These are phyloP conservation scores for Taphrina sp. DNA, from an alignment of 1,139 yeast genomes.

Conservation along the genomic window DNA sequence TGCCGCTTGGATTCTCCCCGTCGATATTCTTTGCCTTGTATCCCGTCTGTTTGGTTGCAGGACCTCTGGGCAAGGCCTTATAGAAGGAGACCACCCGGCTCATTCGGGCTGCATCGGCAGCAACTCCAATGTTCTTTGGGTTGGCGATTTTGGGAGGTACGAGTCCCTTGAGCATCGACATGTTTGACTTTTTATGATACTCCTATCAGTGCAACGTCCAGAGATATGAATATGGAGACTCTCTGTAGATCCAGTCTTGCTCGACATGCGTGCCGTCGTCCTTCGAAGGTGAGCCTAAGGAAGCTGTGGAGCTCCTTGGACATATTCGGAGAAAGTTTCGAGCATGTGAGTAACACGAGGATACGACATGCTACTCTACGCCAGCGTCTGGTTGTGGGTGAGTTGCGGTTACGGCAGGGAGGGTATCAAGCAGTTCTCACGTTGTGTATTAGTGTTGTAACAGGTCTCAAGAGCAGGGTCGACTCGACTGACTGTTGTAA, in stretches of 20 bases:
- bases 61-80: slow-evolving; percentile 93
- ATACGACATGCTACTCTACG: neutral
- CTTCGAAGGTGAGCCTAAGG: no score
- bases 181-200: neutral
- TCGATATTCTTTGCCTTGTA: slow-evolving; percentile 70
- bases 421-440: no score
- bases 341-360: neutral
- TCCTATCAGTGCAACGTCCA: no score
- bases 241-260: no score
- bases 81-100: slow-evolving; percentile 91
- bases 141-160: slow-evolving; percentile 31
- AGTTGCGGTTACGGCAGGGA: no score
- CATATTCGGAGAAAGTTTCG: no score
- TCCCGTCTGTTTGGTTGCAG: slow-evolving; percentile 55
- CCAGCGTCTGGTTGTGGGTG: slow-evolving; percentile 2
- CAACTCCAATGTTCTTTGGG: slow-evolving; percentile 77
- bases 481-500: neutral
- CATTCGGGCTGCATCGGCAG: slow-evolving; percentile 97
- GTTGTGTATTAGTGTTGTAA: neutral
- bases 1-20: slow-evolving; percentile 66
- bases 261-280: no score
- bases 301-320: no score
- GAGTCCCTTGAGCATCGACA: slow-evolving; percentile 31
- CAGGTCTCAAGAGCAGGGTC: neutral
- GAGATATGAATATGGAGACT: no score